Percentiles rank a stretch among this genome's conserved stretches.
Conservation (phyloP, 495 filamentous ascomycete species). For the Monascus purpureus region DNA sequence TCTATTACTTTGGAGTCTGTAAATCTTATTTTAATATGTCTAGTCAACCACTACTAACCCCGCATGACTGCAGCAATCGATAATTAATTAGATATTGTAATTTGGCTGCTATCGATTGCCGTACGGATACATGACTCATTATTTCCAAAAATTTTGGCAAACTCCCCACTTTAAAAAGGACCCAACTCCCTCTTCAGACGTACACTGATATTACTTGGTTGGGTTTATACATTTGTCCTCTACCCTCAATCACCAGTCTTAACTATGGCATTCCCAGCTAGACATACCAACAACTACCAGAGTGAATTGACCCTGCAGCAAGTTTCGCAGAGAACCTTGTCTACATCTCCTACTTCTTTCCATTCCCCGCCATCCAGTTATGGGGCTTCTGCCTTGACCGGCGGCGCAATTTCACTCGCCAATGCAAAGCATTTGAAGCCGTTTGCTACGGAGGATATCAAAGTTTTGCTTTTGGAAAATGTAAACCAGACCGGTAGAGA, state of each 20-base stretch:
- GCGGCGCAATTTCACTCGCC: slow-evolving; percentile 17
- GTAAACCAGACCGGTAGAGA: slow-evolving; percentile 82
- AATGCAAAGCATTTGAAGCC: slow-evolving; percentile 78
- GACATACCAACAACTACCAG: slow-evolving; percentile 20
- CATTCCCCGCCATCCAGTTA: slow-evolving; percentile 45
- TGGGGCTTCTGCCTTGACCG: slow-evolving; percentile 16
- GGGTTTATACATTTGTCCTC: too few species aligned
- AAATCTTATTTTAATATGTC: too few species aligned
- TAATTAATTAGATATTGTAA: background rate
- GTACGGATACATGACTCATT: too few species aligned
- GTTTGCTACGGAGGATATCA: slow-evolving; percentile 88
- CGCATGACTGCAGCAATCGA: too few species aligned
- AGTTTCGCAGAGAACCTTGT: slow-evolving; percentile 40
- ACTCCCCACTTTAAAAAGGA: too few species aligned
- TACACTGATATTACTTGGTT: too few species aligned
- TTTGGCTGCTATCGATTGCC: too few species aligned
- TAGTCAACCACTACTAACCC: too few species aligned
- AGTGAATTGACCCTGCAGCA: slow-evolving; percentile 18
- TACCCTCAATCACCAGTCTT: too few species aligned
- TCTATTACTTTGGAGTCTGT: too few species aligned
- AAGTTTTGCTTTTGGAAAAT: slow-evolving; percentile 91
- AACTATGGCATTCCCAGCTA: slow-evolving; percentile 3
- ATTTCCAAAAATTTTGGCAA: too few species aligned
- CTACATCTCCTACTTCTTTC: slow-evolving; percentile 49
- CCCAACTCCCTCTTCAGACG: too few species aligned